Evolutionary conservation across 2,329 filamentous ascomycete species (phyloP).

Genomic region (Aureobasidium zeae): DNA sequence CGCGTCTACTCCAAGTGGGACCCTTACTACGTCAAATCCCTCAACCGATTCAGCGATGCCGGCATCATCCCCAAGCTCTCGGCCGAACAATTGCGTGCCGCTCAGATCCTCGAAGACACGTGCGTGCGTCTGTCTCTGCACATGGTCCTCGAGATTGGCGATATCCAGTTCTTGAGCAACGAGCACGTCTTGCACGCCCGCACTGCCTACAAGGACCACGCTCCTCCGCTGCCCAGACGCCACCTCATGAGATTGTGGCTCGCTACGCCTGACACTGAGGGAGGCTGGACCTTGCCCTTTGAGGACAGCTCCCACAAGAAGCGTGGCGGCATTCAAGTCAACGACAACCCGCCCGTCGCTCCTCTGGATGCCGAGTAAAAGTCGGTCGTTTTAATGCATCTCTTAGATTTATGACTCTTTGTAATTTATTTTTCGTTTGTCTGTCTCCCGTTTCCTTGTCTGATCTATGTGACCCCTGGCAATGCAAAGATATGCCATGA

Average conservation of each 20-base stretch:
- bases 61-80: slow-evolving; percentile 67
- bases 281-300: slow-evolving; percentile 78
- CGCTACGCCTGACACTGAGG: slow-evolving; percentile 69
- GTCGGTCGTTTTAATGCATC: too few relatives aligned
- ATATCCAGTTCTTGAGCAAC: slow-evolving; percentile 81
- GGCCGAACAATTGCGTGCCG: slow-evolving; percentile 57
- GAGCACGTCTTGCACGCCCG: slow-evolving; percentile 71
- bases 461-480: too few relatives aligned
- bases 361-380: slow-evolving; percentile 70
- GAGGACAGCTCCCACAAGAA: slow-evolving; percentile 76
- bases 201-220: slow-evolving; percentile 67
- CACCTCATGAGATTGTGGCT: slow-evolving; percentile 82
- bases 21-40: slow-evolving; percentile 73
- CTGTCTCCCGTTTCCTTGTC: too few relatives aligned
- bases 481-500: too few relatives aligned
- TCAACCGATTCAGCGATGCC: slow-evolving; percentile 62
- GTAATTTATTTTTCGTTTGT: too few relatives aligned
- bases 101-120: slow-evolving; percentile 63
- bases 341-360: slow-evolving; percentile 65
- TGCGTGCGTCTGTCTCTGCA: slow-evolving; percentile 66
- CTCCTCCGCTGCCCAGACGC: slow-evolving; percentile 58
- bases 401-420: too few relatives aligned
- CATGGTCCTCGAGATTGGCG: slow-evolving; percentile 78
- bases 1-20: slow-evolving; percentile 81
- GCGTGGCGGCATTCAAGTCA: slow-evolving; percentile 78